Base-by-base conservation (phyloP, 768 basidiomycete species). In the Rhodotorula diobovata region DNA sequence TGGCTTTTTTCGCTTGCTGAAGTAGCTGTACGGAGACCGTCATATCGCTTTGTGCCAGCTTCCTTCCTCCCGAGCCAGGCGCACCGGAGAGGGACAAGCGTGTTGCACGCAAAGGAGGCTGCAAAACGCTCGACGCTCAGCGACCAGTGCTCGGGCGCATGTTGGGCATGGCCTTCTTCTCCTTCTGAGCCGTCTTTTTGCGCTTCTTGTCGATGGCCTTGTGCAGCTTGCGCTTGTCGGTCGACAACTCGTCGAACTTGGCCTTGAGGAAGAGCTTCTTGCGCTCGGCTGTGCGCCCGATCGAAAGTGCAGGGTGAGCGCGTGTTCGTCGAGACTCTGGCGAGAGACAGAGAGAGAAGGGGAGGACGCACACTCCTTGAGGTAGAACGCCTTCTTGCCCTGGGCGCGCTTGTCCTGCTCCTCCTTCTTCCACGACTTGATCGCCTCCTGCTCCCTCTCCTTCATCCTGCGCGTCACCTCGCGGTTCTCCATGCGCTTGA, bases 131-230 rank as follows among this genome's bases (percentile, higher is more conserved):
- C 6, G 15, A 43, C 3, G 14, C 25, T 51, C 48, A 62, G 16
- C 41, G 39, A 20, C 62, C 46, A n/a, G 55, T 58, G 9, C 68
- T 57, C 30, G 68, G 68, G 37, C 71, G 53, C 53, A 35, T 60
- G 43, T 67, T 68, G 23, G 73, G 73, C 67, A 75, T 65, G 41
- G 68, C 70, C 67, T 75, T 75, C 73, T 75, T 75, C 67, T 75
- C 73, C 70, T 71, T 68, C 41, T 71, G 67, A 45, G 51, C 61
- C 37, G 63, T 68, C 67, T 75, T 75, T 28, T 61, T 37, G 32
- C 73, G 63, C 58, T 71, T 71, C 67, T 71, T 71, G 67, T 75
- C 73, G 64, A 75, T 67, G 45, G 73, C 70, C 64, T 75, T 75
- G 63, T 61, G 61, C 32, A 75, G 58, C 48, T 68, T 67, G 50